phyloP scores from a whole-genome alignment of 2,329 filamentous ascomycete genomes.

The Chalaropsis ovoidea region DNA sequence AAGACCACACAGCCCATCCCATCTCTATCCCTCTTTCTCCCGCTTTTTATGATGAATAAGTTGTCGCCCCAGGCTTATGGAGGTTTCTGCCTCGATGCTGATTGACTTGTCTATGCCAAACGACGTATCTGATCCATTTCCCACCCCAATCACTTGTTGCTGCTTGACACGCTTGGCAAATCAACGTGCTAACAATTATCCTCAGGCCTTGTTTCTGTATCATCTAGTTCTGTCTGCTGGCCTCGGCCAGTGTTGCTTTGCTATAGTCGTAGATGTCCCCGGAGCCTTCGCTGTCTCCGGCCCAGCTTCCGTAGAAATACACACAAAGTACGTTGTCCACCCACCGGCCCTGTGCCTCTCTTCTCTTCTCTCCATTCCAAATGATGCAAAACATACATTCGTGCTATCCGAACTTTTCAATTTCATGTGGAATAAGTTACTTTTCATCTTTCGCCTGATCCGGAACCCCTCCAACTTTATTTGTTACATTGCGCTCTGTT shows the following conservation, averaged over 20 bases:
- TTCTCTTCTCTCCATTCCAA: background rate
- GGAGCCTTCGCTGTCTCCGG: background rate
- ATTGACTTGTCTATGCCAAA: conserved; percentile 49
- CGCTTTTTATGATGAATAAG: conserved; percentile 37
- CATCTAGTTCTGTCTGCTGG: no score
- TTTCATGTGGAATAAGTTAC: conserved; percentile 23
- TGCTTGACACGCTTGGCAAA: background rate
- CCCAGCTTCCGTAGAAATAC: conserved; percentile 12
- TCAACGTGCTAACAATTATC: conserved; percentile 15
- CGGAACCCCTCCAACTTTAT: conserved; percentile 7
- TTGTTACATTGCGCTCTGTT: background rate
- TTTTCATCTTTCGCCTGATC: conserved; percentile 26
- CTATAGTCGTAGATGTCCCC: background rate
- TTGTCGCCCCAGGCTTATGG: conserved; percentile 44
- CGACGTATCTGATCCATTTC: conserved; percentile 24
- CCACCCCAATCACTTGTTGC: conserved; percentile 3
- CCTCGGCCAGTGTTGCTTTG: background rate
- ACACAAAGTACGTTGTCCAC: conserved; percentile 19
- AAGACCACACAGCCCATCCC: background rate
- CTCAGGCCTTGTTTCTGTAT: background rate
- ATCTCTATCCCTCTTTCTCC: conserved; percentile 7
- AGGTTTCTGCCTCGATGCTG: conserved; percentile 42
- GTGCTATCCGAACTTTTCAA: conserved; percentile 24
- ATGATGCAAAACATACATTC: conserved; percentile 25
- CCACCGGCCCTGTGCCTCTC: background rate